These are phyloP conservation scores for Patellifolia procumbens DNA, from an alignment of 179 eudicot genomes.

Conservation along the genomic window DNA sequence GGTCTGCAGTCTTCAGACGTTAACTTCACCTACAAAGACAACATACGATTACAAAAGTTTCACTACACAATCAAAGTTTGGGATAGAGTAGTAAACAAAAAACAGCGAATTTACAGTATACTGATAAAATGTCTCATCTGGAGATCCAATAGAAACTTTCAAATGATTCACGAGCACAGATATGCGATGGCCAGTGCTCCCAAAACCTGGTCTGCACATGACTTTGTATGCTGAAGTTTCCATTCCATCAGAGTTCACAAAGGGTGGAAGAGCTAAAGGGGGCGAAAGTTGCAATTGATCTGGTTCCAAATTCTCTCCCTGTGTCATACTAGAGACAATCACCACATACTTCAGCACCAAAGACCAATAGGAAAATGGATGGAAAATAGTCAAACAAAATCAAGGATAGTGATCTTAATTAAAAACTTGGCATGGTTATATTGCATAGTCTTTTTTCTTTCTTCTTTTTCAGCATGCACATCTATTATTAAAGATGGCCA, in stretches of 20 bases:
- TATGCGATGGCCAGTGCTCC: constrained; percentile 58
- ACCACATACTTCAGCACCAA: constrained; percentile 9
- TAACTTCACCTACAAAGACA: constrained; percentile 67
- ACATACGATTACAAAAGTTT: constrained; percentile 10
- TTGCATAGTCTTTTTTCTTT: neutral
- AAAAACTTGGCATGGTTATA: neutral
- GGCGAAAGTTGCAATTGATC: constrained; percentile 37
- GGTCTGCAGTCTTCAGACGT: constrained; percentile 44
- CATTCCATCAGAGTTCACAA: constrained; percentile 33
- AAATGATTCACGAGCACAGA: constrained; percentile 56
- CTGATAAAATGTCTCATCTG: constrained; percentile 50
- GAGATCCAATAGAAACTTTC: constrained; percentile 38
- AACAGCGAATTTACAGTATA: constrained; percentile 46
- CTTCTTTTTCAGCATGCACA: neutral
- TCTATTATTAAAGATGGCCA: neutral
- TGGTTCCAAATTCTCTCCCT: constrained; percentile 23
- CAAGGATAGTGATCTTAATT: neutral
- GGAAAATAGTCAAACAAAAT: neutral
- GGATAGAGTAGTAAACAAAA: neutral
- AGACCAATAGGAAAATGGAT: neutral
- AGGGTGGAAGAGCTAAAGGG: constrained; percentile 36
- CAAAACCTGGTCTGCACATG: constrained; percentile 69
- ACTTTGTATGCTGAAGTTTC: constrained; percentile 45
- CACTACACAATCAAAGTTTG: neutral
- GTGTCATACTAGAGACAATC: constrained; percentile 30